phyloP scores from a whole-genome alignment of 208 protist genomes.

The Acanthamoeba triangularis region DNA sequence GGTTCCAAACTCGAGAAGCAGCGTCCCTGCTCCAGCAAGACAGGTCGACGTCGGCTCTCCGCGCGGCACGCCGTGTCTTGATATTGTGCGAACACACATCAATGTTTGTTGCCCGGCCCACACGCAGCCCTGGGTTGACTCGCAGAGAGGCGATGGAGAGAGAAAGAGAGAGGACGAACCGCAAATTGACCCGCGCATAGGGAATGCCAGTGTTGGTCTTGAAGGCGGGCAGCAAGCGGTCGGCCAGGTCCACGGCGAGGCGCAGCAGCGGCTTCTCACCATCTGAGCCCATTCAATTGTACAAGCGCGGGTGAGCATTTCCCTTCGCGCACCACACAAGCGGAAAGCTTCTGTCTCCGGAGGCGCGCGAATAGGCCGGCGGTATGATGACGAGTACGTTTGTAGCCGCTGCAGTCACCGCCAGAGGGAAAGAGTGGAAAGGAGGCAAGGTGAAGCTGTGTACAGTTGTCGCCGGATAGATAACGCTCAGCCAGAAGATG shows the following conservation, averaged over 20 bases:
- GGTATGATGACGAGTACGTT: neutral
- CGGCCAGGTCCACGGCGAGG: conserved; percentile 88
- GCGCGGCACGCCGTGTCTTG: conserved; percentile 88
- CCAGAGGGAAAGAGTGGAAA: neutral
- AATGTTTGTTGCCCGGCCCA: no score
- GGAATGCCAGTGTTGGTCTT: conserved; percentile 94
- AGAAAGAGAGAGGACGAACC: neutral
- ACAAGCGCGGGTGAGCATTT: no score
- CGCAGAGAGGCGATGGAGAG: no score
- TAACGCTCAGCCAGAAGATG: conserved; percentile 71
- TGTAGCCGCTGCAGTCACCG: conserved; percentile 24
- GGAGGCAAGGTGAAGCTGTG: neutral
- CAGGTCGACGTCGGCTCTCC: conserved; percentile 87
- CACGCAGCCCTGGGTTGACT: no score
- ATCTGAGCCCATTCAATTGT: neutral
- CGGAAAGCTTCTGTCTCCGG: no score
- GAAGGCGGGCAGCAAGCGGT: conserved; percentile 91
- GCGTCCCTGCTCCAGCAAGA: conserved; percentile 87
- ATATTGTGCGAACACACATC: neutral
- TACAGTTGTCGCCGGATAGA: neutral
- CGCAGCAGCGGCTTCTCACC: conserved; percentile 81
- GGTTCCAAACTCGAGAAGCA: conserved; percentile 88
- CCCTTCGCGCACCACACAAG: neutral
- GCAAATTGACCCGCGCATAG: conserved; percentile 92
- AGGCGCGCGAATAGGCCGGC: neutral